Conservation (phyloP, 306 rosid species). For the Alnus rubra region DNA sequence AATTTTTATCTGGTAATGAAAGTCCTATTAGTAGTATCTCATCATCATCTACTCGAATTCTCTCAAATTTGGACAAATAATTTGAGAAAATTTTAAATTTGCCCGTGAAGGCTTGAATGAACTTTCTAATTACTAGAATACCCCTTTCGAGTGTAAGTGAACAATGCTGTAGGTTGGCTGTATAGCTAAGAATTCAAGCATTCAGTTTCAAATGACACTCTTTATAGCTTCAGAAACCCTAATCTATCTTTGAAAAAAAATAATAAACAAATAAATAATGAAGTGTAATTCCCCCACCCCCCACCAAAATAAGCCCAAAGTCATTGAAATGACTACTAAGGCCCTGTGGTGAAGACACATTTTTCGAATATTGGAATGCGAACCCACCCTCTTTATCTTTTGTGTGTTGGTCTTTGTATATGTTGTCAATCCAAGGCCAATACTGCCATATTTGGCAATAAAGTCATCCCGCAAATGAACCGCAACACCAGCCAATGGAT, state of each 20-base stretch:
- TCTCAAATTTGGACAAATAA: too few species aligned
- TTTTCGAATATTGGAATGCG: background rate
- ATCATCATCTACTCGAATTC: too few species aligned
- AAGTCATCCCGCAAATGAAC: background rate
- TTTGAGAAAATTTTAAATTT: background rate
- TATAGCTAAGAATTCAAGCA: background rate
- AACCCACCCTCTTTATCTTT: background rate
- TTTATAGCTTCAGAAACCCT: too few species aligned
- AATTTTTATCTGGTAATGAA: too few species aligned
- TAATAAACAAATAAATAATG: constrained; percentile 12
- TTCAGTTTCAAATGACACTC: background rate
- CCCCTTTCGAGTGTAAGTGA: background rate
- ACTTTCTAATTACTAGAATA: background rate
- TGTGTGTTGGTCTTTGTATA: background rate
- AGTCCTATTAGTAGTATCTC: too few species aligned
- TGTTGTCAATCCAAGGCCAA: background rate
- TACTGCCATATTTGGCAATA: background rate
- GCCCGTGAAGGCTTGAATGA: background rate
- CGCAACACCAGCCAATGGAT: background rate
- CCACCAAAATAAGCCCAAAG: background rate
- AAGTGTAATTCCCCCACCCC: background rate
- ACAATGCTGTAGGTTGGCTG: background rate
- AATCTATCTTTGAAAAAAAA: background rate
- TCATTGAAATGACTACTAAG: background rate
- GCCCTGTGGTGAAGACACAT: background rate